A percentile compares a stretch with the other conserved stretches of the same genome.
phyloP scores from a whole-genome alignment of 306 rosid species.

The Fragaria nilgerrensis region DNA sequence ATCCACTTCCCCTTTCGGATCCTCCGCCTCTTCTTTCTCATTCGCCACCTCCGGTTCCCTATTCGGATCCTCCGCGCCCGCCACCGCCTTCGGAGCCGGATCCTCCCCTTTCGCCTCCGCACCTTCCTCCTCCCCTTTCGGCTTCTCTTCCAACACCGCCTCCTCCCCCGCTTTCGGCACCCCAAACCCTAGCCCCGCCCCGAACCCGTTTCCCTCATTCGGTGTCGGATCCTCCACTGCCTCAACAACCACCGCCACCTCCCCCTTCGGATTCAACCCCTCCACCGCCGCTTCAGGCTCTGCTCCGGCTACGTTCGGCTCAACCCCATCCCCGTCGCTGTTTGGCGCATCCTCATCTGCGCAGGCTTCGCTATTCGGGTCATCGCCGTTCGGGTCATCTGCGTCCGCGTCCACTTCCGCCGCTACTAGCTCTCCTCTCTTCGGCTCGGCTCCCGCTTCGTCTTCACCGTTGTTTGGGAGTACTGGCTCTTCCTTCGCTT shows the following conservation, averaged over 20 bases:
- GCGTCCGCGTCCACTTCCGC: slow-evolving; percentile 9
- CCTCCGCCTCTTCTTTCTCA: slow-evolving; percentile 9
- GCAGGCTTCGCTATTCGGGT: not conserved
- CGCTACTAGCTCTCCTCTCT: not conserved
- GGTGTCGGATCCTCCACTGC: slow-evolving; percentile 24
- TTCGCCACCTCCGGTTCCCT: slow-evolving; percentile 24
- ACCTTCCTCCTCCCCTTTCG: slow-evolving; percentile 4
- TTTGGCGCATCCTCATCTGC: slow-evolving; percentile 21
- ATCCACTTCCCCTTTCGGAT: slow-evolving; percentile 24
- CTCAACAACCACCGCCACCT: not conserved
- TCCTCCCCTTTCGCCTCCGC: slow-evolving; percentile 6
- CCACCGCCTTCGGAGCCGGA: slow-evolving; percentile 18
- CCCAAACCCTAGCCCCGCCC: slow-evolving; percentile 22
- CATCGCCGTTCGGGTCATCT: slow-evolving; percentile 5
- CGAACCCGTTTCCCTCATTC: slow-evolving; percentile 13
- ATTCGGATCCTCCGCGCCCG: slow-evolving; percentile 35
- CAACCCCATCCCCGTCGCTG: not conserved
- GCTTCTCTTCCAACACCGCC: not conserved
- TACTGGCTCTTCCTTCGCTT: not conserved
- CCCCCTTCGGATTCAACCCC: not conserved
- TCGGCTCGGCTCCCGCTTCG: not conserved
- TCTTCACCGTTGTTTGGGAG: not conserved
- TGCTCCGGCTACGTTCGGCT: not conserved
- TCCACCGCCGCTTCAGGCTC: not conserved
- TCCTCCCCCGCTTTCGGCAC: slow-evolving; percentile 12